Evolutionary conservation across 768 basidiomycete genomes (phyloP).

Genomic region (Mycena sanguinolenta): DNA sequence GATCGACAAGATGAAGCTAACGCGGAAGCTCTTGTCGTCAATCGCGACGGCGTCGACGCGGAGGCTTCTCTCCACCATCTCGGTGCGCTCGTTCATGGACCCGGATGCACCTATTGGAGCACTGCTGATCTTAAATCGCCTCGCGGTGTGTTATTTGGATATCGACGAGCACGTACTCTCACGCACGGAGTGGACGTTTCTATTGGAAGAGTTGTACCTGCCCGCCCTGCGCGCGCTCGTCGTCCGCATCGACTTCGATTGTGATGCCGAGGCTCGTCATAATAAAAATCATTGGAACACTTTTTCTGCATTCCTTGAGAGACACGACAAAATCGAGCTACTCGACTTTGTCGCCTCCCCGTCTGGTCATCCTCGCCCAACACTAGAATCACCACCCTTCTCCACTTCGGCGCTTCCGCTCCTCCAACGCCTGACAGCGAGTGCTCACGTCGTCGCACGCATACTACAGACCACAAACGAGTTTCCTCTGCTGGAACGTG

Average conservation of each 20-base stretch:
- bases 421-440: slow-evolving; percentile 15
- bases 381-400: background rate
- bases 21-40: background rate
- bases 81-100: slow-evolving; percentile 18
- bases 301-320: slow-evolving; percentile 19
- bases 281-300: too few species aligned
- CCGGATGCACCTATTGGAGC: slow-evolving; percentile 7
- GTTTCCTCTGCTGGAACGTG: slow-evolving; percentile 8
- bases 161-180: slow-evolving; percentile 1
- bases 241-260: slow-evolving; percentile 10
- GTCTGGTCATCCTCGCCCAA: too few species aligned
- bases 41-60: slow-evolving; percentile 4
- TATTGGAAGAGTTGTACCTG: slow-evolving; percentile 6
- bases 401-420: background rate
- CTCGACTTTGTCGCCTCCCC: background rate
- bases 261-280: background rate
- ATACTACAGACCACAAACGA: slow-evolving; percentile 8
- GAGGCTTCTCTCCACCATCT: background rate
- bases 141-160: background rate
- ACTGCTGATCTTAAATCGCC: slow-evolving; percentile 13
- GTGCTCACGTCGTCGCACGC: slow-evolving; percentile 7
- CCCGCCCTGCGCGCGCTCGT: slow-evolving; percentile 15
- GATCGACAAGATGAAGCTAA: slow-evolving; percentile 17
- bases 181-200: slow-evolving; percentile 12
- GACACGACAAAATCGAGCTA: slow-evolving; percentile 16